phyloP scores from a whole-genome alignment of 306 rosid species.

The Vicia faba region DNA sequence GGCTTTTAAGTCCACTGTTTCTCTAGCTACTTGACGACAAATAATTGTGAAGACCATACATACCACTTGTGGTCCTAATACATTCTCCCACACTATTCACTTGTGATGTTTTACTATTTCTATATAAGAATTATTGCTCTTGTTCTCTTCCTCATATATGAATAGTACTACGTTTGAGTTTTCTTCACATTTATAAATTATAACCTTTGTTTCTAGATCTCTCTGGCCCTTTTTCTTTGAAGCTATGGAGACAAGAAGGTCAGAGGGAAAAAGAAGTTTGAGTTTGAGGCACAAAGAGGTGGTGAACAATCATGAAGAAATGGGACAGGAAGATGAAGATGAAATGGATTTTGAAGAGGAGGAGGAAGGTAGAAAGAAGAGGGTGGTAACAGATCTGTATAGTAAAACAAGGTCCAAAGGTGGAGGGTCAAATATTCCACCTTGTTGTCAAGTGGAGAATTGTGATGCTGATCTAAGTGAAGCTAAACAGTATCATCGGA shows the following conservation, averaged over 20 bases:
- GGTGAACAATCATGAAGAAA: conserved; percentile 39
- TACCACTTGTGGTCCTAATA: conserved; percentile 9
- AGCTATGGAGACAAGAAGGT: conserved; percentile 60
- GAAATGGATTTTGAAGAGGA: conserved; percentile 4
- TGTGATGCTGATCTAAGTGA: conserved; percentile 69
- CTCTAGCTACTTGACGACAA: conserved; percentile 7
- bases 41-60: not conserved
- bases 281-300: conserved; percentile 37
- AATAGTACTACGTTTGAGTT: conserved; percentile 10
- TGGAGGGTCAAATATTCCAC: conserved; percentile 21
- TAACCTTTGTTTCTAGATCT: conserved; percentile 30
- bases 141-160: conserved; percentile 20
- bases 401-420: conserved; percentile 39
- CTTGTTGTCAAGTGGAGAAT: conserved; percentile 65
- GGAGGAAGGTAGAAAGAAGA: conserved; percentile 57
- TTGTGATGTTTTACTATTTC: conserved; percentile 1
- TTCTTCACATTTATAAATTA: not conserved
- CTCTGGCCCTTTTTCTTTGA: conserved; percentile 19
- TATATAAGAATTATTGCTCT: not conserved
- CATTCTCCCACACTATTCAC: not conserved
- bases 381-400: conserved; percentile 33
- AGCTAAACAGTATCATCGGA: conserved; percentile 66
- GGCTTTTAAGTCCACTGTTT: conserved; percentile 9
- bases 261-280: conserved; percentile 60
- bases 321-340: conserved; percentile 38